Evolutionary conservation across 169 alveolate genomes (phyloP), one percentile per base, ranked within the genome.

Genomic region (Besnoitia besnoiti): DNA sequence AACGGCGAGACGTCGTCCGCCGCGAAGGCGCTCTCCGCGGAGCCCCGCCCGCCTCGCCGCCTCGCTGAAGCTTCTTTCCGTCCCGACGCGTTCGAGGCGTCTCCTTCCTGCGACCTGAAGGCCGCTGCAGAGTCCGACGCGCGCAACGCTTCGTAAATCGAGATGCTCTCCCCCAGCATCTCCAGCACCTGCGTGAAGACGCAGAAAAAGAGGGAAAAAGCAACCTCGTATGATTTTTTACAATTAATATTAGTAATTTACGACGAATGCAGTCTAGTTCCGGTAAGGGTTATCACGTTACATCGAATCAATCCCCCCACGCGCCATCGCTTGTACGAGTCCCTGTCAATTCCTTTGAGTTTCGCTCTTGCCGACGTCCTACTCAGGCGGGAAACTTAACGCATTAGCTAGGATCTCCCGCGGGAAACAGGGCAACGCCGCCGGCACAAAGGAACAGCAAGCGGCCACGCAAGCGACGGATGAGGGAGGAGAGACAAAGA

Each of bases 151-250:
- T 77, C 87, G 87, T 42, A 77, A 55, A 77, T 77, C 49, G 87
- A 77, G 61, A 77, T 77, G 87, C 87, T 77, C 47, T 77, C 87
- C 3, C 59, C 55, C 59, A 77, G 59, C 87, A 77, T 37, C 0
- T 77, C 87, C 87, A 77, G 40, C 40, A 77, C 87, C 87, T 77
- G 59, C 76, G 76, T 7, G 76, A 61, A 19, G 12, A 8, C 19
- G 76, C 40, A n/a, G 37, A n/a, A 61, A 61, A 7, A 24, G 30
- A 61, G 76, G 37, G 77, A 61, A 19, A 61, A 50, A 19, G 19
- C n/a, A n/a, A n/a, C n/a, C n/a, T n/a, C n/a, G n/a, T n/a, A n/a
- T n/a, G n/a, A n/a, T n/a, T n/a, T n/a, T n/a, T n/a, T n/a, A n/a
- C n/a, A n/a, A n/a, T n/a, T n/a, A n/a, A n/a, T n/a, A n/a, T n/a